Percentiles rank a stretch among this genome's conserved stretches.
Conservation (phyloP, 1,284 basidiomycete species). For the Moniliophthora roreri region DNA sequence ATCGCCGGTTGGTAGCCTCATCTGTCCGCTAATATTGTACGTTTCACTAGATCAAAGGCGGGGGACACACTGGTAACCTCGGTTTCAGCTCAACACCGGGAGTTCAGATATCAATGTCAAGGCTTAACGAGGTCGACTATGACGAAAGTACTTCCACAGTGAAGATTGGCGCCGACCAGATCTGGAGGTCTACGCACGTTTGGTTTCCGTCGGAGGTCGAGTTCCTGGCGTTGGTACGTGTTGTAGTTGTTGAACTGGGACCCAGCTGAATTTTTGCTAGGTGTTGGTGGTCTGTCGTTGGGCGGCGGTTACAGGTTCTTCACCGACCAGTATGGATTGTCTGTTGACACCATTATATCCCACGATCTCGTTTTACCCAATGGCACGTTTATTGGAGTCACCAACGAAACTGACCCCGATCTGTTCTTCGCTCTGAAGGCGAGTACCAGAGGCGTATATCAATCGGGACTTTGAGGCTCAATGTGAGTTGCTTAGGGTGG, state of each 20-base stretch:
- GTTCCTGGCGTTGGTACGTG: constrained; percentile 35
- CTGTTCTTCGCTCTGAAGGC: constrained; percentile 33
- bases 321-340: constrained; percentile 33
- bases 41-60: constrained; percentile 36
- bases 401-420: constrained; percentile 25
- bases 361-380: constrained; percentile 36
- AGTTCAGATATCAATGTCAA: constrained; percentile 37
- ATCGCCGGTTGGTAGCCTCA: too few relatives aligned
- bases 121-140: constrained; percentile 32
- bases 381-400: constrained; percentile 28
- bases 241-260: constrained; percentile 20
- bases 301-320: constrained; percentile 36
- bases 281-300: constrained; percentile 29
- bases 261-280: constrained; percentile 20
- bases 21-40: too few relatives aligned
- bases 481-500: neutral
- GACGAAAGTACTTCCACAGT: constrained; percentile 23
- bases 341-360: constrained; percentile 32
- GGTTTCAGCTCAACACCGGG: constrained; percentile 36
- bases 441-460: neutral
- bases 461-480: too few relatives aligned
- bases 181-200: constrained; percentile 39
- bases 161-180: constrained; percentile 35
- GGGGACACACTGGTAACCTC: constrained; percentile 31
- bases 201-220: constrained; percentile 35